Base-by-base conservation (phyloP, 805 yeast genomes). In the Sugiyamaella valdiviana region DNA sequence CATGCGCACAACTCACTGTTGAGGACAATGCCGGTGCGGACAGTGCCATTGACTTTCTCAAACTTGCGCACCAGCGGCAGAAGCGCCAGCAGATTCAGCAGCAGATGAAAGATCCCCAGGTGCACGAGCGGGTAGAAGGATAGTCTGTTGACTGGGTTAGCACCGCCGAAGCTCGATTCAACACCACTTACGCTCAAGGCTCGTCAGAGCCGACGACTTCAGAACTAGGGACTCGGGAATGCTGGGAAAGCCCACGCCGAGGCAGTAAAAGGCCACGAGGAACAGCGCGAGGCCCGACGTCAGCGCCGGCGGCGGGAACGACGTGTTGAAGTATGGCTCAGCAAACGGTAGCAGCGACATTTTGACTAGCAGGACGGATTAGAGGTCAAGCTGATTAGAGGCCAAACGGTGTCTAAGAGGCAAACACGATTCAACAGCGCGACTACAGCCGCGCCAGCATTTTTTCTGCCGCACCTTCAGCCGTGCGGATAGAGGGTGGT, bases 21-120 rank as follows among this genome's bases (percentile, higher is more conserved):
- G 49, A 89, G 69, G 14, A 88, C 81, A 41, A 89, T 71, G 3
- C 95, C 96, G 3, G 95, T 84, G 64, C 86, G 79, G 2, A 88
- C 83, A 0, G 97, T 87, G 5, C 96, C 97, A 59, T 86, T 83
- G 19, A 66, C 62, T 48, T 73, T 68, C 69, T 88, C 96, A 64
- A 82, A 88, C 45, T 72, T 70, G 10, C 82, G 70, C 57, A 87
- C 63, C 17, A 85, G 79, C 0, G 83, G 75, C 50, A 76, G 69
- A 40, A 88, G 61, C 1, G 83, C 75, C 36, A 78, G 51, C 6
- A 78, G 49, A 57, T 86, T 87, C 57, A 83, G 65, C 3, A 76
- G 41, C 62, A 88, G 67, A 62, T 87, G 95, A 45, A 80, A 51
- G 19, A 78, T 53, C 19, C 76, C 73, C n/a, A 69, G 58, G 64